These are phyloP conservation scores for Draba incana DNA, from an alignment of 345 rosid species.

Conservation along the genomic window DNA sequence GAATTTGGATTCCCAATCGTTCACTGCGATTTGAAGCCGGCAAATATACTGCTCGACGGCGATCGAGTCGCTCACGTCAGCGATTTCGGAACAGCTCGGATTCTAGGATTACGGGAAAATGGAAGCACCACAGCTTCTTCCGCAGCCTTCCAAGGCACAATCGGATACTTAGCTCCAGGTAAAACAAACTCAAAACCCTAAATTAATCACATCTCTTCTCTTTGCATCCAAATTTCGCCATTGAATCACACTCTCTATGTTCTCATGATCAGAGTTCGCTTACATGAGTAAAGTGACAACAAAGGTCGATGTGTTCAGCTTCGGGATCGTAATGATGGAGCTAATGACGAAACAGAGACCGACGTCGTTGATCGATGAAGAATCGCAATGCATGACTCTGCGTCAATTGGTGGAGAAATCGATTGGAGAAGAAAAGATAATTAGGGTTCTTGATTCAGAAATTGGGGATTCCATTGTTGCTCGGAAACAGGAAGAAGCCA, in stretches of 20 bases:
- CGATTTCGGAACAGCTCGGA: constrained; percentile 94
- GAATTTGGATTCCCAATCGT: constrained; percentile 75
- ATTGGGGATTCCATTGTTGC: not conserved
- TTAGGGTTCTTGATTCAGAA: constrained; percentile 36
- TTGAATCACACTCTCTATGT: no score
- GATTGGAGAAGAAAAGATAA: constrained; percentile 36
- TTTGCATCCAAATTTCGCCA: not conserved
- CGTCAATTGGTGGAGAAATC: constrained; percentile 60
- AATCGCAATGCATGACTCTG: constrained; percentile 53
- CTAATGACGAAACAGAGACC: constrained; percentile 71
- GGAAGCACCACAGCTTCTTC: constrained; percentile 55
- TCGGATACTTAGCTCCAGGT: constrained; percentile 98
- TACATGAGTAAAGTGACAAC: constrained; percentile 80
- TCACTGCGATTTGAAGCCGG: constrained; percentile 90
- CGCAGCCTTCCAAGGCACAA: constrained; percentile 77
- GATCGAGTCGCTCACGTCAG: constrained; percentile 79
- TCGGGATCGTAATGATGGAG: constrained; percentile 76
- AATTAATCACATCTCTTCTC: not conserved
- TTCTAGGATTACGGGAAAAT: constrained; percentile 62
- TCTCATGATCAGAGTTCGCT: constrained; percentile 49
- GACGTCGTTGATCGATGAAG: constrained; percentile 58
- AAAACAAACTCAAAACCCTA: constrained; percentile 19
- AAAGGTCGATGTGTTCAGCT: constrained; percentile 85
- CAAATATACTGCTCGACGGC: constrained; percentile 72
- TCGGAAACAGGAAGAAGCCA: constrained; percentile 19